Base-by-base conservation (phyloP, 345 rosid species). In the Syzygium oleosum region DNA sequence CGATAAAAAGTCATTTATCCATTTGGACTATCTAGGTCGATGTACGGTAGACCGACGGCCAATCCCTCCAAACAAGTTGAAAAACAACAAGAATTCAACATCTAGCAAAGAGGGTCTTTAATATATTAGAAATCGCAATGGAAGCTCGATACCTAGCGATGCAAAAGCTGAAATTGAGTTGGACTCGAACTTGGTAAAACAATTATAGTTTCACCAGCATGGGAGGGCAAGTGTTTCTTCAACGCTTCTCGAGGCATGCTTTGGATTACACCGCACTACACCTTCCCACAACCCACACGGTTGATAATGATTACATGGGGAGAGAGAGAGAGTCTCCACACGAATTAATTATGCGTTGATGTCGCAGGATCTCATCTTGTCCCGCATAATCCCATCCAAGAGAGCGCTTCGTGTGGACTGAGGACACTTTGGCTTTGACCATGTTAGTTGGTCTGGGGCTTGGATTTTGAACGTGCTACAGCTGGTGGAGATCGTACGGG, bases 401-500 rank as follows among this genome's bases (percentile, higher is more conserved):
- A 41, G 7, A 43, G 46, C 7, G 83, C 49, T 73, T 38, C 83
- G 49, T 41, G 49, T 41, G 27, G 83, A 73, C 83, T 73, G 49
- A 73, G 83, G 49, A 73, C 83, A 19, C 43, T 73, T 73, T 41
- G 83, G 83, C 49, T 73, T 73, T 73, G 83, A 73, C 83, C 49
- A 73, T 6, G 83, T 73, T 73, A 73, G 83, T 73, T 73, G 83
- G 83, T 38, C 83, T 38, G 83, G 56, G 61, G 61, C 51, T 38
- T 31, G 85, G 80, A 52, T 73, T 31, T 77, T 49, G 84, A 27
- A 51, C 80, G 84, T 73, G 43, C 88, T 84, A 91, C 94, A 93
- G 94, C 93, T 93, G 95, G 94, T 90, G 85, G 89, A 59, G 29
- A 84, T 56, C 86, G 91, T 88, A 88, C 89, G 88, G 91, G 90